Conservation (phyloP, 2,329 filamentous ascomycete species). For the Zymoseptoria tritici region DNA sequence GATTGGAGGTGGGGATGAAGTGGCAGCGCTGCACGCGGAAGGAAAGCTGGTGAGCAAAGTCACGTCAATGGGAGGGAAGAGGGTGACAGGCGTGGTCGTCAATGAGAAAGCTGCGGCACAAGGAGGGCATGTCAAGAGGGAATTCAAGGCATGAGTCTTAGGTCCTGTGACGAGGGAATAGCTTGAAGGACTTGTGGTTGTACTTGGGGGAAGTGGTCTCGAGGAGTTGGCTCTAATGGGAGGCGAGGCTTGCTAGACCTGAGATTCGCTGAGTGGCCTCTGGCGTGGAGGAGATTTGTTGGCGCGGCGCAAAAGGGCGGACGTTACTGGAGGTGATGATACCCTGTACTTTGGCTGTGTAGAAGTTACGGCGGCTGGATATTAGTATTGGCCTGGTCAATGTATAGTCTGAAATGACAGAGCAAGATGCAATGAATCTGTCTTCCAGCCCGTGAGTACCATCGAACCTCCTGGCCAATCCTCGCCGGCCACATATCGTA, state of each 20-base stretch:
- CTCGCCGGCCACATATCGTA: too few species aligned
- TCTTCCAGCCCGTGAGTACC: too few species aligned
- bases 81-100: conserved; percentile 37
- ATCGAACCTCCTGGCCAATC: too few species aligned
- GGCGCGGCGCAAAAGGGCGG: neutral
- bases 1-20: conserved; percentile 84
- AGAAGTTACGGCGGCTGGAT: neutral
- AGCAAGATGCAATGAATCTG: neutral
- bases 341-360: neutral
- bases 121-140: conserved; percentile 9
- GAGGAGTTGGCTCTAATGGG: neutral
- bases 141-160: conserved; percentile 13
- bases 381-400: neutral
- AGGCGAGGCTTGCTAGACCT: neutral
- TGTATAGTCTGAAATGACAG: neutral
- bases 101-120: conserved; percentile 5
- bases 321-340: neutral
- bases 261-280: neutral
- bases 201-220: neutral
- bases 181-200: neutral
- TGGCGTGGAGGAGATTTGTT: neutral
- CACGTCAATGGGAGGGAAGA: conserved; percentile 64
- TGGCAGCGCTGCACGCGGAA: conserved; percentile 56
- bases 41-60: conserved; percentile 65
- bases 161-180: neutral